Evolutionary conservation across 2,329 filamentous ascomycete genomes (phyloP).

Genomic region (Endoconidiophora laricicola): DNA sequence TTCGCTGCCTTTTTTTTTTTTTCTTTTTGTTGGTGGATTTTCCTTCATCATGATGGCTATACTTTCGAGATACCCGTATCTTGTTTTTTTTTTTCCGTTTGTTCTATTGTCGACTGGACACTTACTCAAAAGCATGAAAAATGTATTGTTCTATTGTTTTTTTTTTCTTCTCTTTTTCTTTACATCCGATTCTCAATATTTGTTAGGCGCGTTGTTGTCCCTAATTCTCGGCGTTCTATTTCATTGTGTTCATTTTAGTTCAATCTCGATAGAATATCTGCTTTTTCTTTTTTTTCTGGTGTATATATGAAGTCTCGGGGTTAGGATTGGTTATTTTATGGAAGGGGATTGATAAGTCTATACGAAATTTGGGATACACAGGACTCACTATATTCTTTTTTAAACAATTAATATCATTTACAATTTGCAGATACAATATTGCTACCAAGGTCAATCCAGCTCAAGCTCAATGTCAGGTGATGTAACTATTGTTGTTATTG

Average conservation of each 20-base stretch:
- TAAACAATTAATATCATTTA: not conserved
- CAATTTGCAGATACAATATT: too few species aligned
- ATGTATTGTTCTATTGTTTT: not conserved
- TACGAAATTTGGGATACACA: not conserved
- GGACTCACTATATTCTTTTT: not conserved
- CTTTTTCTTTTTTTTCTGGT: not conserved
- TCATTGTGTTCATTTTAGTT: not conserved
- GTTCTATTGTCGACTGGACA: not conserved
- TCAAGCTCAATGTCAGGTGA: too few species aligned
- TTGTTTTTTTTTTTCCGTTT: not conserved
- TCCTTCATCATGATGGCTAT: conserved; percentile 1
- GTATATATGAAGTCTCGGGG: not conserved
- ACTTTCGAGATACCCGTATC: not conserved
- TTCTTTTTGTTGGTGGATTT: not conserved
- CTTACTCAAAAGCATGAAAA: too few species aligned
- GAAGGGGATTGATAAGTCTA: not conserved
- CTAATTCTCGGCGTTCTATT: not conserved
- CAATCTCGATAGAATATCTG: not conserved
- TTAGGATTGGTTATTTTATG: not conserved
- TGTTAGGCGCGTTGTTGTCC: not conserved
- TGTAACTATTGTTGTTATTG: too few species aligned
- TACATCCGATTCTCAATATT: not conserved
- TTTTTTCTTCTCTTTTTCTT: not conserved
- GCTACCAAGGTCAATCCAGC: too few species aligned
- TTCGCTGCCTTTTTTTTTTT: not conserved